Base-by-base conservation (phyloP, 345 rosid genomes). In the Melaleuca alternifolia region DNA sequence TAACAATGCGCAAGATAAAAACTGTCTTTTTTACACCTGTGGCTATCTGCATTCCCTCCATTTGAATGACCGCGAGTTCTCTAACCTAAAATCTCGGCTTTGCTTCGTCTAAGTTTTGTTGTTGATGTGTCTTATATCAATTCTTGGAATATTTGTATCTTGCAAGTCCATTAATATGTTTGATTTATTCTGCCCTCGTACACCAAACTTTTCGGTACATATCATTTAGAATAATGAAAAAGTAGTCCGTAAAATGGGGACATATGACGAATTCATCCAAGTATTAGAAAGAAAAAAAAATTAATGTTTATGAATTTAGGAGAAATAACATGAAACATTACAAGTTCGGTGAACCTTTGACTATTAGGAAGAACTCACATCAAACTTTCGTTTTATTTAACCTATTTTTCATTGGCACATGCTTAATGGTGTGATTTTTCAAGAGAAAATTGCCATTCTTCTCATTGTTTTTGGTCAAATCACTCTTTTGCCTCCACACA, bases 291-390 rank as follows among this genome's bases (percentile, higher is more conserved):
- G 30, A 26, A 24, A 10, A 57, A 11, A 26, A 57, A 1, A 1
- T 0, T 10, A 56, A 10, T 10, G 28, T 24, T 0, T 5, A 10
- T 10, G 14, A 24, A 10, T 3, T 56, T 56, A 24, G 13, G 62
- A 10, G 62, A 56, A 24, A 24, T 24, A 56, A 10, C 3, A 24
- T 6, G 28, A 56, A 24, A 56, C 3, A 6, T 2, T 24, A 10
- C 13, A 24, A 0, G 28, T 56, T 56, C 6, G 11, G 26, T 4
- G 5, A 54, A 54, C 26, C 26, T 54, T 54, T 54, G 2, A 7
- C 1, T 21, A 10, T 7, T 21, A 21, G 0, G 11, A 14, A 51
- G 12, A 51, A 51, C 54, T n/a, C 54, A 52, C 16, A 20, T 20
- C 7, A 6, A 52, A 52, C 54, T 15, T 56, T 56, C 7, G 24